These are phyloP conservation scores for Sextonia rubra DNA, from an alignment of 164 flowering plant species.

Conservation along the genomic window DNA sequence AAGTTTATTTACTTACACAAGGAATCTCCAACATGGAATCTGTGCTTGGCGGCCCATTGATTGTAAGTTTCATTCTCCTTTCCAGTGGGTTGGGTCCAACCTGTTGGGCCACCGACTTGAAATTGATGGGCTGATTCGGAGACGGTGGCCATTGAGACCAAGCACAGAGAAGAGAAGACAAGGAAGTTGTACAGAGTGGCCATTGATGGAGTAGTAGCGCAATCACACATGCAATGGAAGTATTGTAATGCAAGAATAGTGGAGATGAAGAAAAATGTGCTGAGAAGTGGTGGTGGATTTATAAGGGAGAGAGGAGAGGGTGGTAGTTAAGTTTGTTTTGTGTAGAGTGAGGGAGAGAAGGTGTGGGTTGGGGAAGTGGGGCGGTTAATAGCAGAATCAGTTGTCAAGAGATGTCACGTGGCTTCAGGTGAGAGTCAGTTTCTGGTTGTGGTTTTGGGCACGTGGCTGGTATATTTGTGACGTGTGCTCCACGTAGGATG, in stretches of 20 bases:
- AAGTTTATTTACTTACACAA: slow-evolving; percentile 34
- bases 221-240: not conserved
- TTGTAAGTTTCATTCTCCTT: slow-evolving; percentile 38
- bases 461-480: not conserved
- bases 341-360: not conserved
- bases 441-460: not conserved
- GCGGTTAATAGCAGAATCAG: not conserved
- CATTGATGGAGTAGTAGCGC: not conserved
- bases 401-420: not conserved
- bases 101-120: slow-evolving; percentile 42
- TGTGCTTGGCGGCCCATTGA: slow-evolving; percentile 46
- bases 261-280: not conserved
- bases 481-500: not conserved
- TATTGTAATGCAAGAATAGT: not conserved
- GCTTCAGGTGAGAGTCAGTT: not conserved
- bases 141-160: slow-evolving; percentile 10
- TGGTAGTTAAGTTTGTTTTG: slow-evolving; percentile 3
- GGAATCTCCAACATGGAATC: slow-evolving; percentile 60
- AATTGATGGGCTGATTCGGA: slow-evolving; percentile 34
- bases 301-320: not conserved
- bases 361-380: not conserved
- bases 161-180: slow-evolving; percentile 1
- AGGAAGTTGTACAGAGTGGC: slow-evolving; percentile 6
- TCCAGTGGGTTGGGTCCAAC: slow-evolving; percentile 45
- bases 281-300: not conserved